Conservation (phyloP, 768 basidiomycete genomes). For the Calocybe cyanea region DNA sequence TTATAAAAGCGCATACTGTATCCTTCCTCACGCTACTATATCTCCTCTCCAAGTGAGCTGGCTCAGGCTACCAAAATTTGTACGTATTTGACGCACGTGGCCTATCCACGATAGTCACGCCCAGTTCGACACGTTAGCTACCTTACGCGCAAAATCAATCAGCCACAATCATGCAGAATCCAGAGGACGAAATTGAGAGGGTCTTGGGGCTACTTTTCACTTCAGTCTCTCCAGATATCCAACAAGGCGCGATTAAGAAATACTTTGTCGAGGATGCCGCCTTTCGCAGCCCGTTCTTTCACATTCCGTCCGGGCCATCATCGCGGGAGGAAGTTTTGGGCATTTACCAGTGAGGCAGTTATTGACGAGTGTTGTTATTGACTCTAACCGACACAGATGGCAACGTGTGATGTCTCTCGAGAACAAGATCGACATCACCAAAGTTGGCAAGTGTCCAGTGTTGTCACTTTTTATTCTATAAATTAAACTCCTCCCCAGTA, state of each 20-base stretch:
- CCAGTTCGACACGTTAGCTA: too few species aligned
- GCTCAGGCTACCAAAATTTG: too few species aligned
- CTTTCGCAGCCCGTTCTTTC: slow-evolving; percentile 58
- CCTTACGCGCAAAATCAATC: too few species aligned
- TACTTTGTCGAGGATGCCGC: slow-evolving; percentile 54
- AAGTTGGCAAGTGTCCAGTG: slow-evolving; percentile 25
- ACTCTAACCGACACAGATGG: slow-evolving; percentile 36
- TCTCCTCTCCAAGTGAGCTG: too few species aligned
- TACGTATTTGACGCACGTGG: too few species aligned
- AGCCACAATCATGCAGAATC: slow-evolving; percentile 48
- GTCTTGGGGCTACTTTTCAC: slow-evolving; percentile 45
- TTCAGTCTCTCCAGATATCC: slow-evolving; percentile 44
- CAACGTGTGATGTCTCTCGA: slow-evolving; percentile 59
- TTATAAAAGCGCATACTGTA: too few species aligned
- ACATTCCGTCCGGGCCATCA: slow-evolving; percentile 39
- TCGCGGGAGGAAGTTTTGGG: slow-evolving; percentile 54
- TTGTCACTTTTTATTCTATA: too few species aligned
- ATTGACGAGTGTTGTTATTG: not conserved
- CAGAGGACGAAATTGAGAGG: slow-evolving; percentile 41
- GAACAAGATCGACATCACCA: slow-evolving; percentile 36
- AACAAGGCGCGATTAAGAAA: slow-evolving; percentile 41
- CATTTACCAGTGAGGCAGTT: slow-evolving; percentile 48
- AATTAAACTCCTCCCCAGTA: too few species aligned
- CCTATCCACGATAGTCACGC: too few species aligned
- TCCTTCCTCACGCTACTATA: too few species aligned